These are phyloP conservation scores for Sugiyamaella novakii DNA, from an alignment of 1,139 yeast species.

Conservation along the genomic window DNA sequence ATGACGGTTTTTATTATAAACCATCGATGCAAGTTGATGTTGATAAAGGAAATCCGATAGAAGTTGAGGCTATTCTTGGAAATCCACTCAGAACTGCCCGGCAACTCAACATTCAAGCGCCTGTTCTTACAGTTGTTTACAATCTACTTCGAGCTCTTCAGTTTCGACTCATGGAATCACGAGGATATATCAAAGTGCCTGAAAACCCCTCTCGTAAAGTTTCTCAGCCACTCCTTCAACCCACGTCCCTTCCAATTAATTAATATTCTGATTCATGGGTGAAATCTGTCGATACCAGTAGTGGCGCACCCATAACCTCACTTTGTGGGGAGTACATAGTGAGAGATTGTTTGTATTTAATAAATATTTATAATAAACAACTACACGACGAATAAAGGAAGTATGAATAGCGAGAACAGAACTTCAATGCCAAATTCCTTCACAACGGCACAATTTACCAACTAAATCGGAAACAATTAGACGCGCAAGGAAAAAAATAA, in stretches of 20 bases:
- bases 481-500: not conserved
- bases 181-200: conserved; percentile 51
- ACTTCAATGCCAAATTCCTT: conserved; percentile 5
- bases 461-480: too few relatives aligned
- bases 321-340: not conserved
- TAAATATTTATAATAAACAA: conserved; percentile 5
- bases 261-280: too few relatives aligned
- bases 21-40: conserved; percentile 78
- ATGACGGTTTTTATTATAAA: conserved; percentile 64
- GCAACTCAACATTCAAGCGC: conserved; percentile 57
- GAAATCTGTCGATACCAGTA: too few relatives aligned
- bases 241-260: conserved; percentile 17
- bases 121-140: conserved; percentile 59
- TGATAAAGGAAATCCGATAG: conserved; percentile 69
- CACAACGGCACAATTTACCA: too few relatives aligned
- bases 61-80: conserved; percentile 70
- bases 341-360: not conserved
- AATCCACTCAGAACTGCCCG: conserved; percentile 66
- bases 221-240: conserved; percentile 35
- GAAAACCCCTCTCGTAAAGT: conserved; percentile 37
- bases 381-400: conserved; percentile 1
- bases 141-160: conserved; percentile 61
- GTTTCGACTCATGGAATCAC: conserved; percentile 57
- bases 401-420: not conserved
- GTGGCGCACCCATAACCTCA: not conserved